Conservation (phyloP, 2,329 filamentous ascomycete species). For the Neofusicoccum ribis region DNA sequence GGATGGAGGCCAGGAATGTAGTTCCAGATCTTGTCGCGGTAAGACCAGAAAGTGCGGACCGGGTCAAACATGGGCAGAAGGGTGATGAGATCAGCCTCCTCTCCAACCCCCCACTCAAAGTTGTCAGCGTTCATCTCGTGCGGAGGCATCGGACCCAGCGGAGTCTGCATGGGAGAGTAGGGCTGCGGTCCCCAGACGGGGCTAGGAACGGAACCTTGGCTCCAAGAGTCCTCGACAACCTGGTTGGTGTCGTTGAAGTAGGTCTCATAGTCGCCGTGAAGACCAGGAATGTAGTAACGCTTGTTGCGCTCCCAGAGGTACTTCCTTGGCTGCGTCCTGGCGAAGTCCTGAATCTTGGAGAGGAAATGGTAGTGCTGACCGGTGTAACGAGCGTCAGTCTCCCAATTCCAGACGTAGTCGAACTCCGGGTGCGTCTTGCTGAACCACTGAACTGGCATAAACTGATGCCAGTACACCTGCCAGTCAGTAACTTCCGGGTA, state of each 20-base stretch:
- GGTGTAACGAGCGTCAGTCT: slow-evolving; percentile 76
- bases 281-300: slow-evolving; percentile 55
- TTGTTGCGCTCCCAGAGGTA: slow-evolving; percentile 60
- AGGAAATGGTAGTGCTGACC: slow-evolving; percentile 82
- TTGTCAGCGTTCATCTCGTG: slow-evolving; percentile 74
- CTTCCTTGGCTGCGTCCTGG: slow-evolving; percentile 56
- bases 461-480: slow-evolving; percentile 59
- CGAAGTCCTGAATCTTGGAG: slow-evolving; percentile 60
- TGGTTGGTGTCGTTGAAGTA: slow-evolving; percentile 47
- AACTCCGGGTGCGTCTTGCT: slow-evolving; percentile 75
- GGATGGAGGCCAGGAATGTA: slow-evolving; percentile 61
- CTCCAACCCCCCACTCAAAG: slow-evolving; percentile 83
- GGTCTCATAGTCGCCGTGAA: slow-evolving; percentile 52
- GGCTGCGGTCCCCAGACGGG: slow-evolving; percentile 83
- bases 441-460: slow-evolving; percentile 74
- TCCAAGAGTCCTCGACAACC: slow-evolving; percentile 41
- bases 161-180: slow-evolving; percentile 68
- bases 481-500: slow-evolving; percentile 52
- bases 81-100: slow-evolving; percentile 89
- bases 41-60: slow-evolving; percentile 76
- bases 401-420: slow-evolving; percentile 82
- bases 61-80: slow-evolving; percentile 93
- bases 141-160: slow-evolving; percentile 74
- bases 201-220: slow-evolving; percentile 44
- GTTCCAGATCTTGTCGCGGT: slow-evolving; percentile 53